Evolutionary conservation across 1,284 basidiomycete genomes (phyloP).

Genomic region (Cystobasidium pallidum): DNA sequence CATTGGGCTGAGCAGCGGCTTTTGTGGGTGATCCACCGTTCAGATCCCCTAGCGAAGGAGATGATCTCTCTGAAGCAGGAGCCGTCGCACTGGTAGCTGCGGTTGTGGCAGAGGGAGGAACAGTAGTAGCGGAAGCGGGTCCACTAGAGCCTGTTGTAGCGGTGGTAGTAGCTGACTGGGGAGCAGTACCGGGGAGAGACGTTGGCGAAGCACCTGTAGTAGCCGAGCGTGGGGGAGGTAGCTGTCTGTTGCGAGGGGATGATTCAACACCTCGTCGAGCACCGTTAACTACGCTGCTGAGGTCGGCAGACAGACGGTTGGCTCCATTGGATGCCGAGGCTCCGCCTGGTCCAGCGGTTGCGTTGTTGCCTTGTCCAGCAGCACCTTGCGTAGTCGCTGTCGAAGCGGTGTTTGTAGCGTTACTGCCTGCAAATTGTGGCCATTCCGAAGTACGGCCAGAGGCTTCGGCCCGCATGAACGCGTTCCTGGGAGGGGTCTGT

Average conservation of each 20-base stretch:
- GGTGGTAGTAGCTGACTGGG: constrained; percentile 15
- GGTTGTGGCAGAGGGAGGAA: constrained; percentile 17
- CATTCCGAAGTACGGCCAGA: constrained; percentile 64
- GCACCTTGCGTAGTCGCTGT: constrained; percentile 65
- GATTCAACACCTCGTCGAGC: constrained; percentile 25
- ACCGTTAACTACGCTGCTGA: constrained; percentile 35
- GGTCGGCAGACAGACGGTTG: constrained; percentile 33
- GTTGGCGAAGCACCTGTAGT: constrained; percentile 30
- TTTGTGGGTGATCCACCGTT: constrained; percentile 12
- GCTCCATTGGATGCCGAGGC: background rate
- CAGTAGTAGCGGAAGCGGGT: constrained; percentile 33
- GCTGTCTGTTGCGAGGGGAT: constrained; percentile 36
- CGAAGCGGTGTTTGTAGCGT: constrained; percentile 64
- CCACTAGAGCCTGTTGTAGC: constrained; percentile 12
- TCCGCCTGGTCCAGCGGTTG: constrained; percentile 4
- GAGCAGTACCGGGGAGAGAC: constrained; percentile 7
- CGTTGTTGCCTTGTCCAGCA: constrained; percentile 61
- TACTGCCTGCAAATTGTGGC: constrained; percentile 76
- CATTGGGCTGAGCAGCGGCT: constrained; percentile 28
- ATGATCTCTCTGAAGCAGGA: constrained; percentile 23
- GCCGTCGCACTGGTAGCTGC: constrained; percentile 23
- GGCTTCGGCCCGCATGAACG: constrained; percentile 58
- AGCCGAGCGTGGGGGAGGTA: constrained; percentile 38
- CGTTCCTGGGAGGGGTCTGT: constrained; percentile 68
- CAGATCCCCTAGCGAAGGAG: constrained; percentile 23